Evolutionary conservation across 1,139 yeast genomes (phyloP).

Genomic region (Ashbya aceris): DNA sequence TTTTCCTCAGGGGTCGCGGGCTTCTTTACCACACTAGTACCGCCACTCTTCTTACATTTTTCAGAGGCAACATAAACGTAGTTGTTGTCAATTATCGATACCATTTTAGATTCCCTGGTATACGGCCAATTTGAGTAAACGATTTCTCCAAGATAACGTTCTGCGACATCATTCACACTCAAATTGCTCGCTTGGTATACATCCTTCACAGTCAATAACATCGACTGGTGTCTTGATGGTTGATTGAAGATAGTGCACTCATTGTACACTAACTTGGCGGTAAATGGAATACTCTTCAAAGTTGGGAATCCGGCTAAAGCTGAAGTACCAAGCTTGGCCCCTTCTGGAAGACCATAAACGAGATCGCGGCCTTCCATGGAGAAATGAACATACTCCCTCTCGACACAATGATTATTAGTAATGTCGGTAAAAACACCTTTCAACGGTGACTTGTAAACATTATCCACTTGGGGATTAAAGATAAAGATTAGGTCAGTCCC

Average conservation of each 20-base stretch:
- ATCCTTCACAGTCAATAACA: constrained; percentile 56
- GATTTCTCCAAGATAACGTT: constrained; percentile 46
- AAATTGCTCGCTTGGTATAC: constrained; percentile 38
- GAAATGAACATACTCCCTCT: constrained; percentile 46
- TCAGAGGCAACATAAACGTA: constrained; percentile 39
- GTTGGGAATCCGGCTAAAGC: constrained; percentile 89
- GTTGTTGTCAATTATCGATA: constrained; percentile 50
- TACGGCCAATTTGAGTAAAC: constrained; percentile 87
- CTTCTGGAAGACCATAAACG: constrained; percentile 53
- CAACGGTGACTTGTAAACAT: constrained; percentile 64
- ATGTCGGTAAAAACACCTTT: constrained; percentile 72
- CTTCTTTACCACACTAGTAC: constrained; percentile 34
- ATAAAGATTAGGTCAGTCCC: constrained; percentile 62
- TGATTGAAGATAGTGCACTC: constrained; percentile 76
- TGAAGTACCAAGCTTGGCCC: constrained; percentile 61
- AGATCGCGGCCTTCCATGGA: constrained; percentile 38
- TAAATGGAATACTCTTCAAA: constrained; percentile 58
- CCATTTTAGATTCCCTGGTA: constrained; percentile 68
- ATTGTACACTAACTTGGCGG: constrained; percentile 43
- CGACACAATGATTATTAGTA: constrained; percentile 69
- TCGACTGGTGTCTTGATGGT: constrained; percentile 75
- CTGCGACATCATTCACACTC: constrained; percentile 44
- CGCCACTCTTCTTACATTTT: constrained; percentile 26
- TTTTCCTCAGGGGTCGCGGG: constrained; percentile 35
- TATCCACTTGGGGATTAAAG: constrained; percentile 69